Conservation (phyloP, 768 basidiomycete species). For the Suillus subluteus region DNA sequence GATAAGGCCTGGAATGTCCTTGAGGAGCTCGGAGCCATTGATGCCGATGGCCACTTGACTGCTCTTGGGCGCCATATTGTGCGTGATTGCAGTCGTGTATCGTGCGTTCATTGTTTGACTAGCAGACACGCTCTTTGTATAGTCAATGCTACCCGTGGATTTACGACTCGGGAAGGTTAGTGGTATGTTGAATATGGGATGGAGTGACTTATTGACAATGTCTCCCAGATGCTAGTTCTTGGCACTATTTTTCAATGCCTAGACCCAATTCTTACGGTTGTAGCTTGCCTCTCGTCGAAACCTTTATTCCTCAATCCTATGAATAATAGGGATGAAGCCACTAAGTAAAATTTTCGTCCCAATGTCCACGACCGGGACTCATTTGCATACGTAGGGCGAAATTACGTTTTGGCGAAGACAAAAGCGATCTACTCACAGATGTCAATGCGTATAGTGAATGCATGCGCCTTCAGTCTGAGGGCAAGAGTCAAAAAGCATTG, state of each 20-base stretch:
- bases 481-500: slow-evolving; percentile 48
- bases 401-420: slow-evolving; percentile 64
- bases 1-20: slow-evolving; percentile 76
- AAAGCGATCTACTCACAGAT: slow-evolving; percentile 88
- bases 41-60: slow-evolving; percentile 65
- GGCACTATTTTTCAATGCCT: slow-evolving; percentile 84
- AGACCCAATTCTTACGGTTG: slow-evolving; percentile 79
- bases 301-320: slow-evolving; percentile 82
- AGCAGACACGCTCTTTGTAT: slow-evolving; percentile 13
- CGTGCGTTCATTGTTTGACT: slow-evolving; percentile 10
- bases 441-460: slow-evolving; percentile 74
- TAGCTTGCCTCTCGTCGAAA: slow-evolving; percentile 84
- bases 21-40: slow-evolving; percentile 78
- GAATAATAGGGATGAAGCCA: slow-evolving; percentile 83
- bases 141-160: slow-evolving; percentile 89
- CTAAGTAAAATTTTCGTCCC: slow-evolving; percentile 47
- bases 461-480: slow-evolving; percentile 50
- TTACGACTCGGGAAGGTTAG: slow-evolving; percentile 81
- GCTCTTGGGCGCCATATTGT: slow-evolving; percentile 84
- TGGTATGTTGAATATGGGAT: not conserved
- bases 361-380: not conserved
- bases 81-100: slow-evolving; percentile 19
- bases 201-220: slow-evolving; percentile 9
- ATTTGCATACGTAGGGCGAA: slow-evolving; percentile 57
- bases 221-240: slow-evolving; percentile 80